Evolutionary conservation across 305 asterid genomes (phyloP).

Genomic region (Fraxinus xanthoxyloides): DNA sequence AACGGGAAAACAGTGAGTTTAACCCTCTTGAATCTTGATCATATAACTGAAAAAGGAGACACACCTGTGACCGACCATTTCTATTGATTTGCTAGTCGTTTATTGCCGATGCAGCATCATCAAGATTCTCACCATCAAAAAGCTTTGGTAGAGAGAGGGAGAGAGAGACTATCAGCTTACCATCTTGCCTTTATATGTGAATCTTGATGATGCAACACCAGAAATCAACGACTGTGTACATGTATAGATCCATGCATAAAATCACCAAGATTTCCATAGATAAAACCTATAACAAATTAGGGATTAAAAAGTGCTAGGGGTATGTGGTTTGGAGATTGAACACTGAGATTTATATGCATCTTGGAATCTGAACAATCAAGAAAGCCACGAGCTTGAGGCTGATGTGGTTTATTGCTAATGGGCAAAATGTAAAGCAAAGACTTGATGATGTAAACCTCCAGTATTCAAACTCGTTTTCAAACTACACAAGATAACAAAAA

Average conservation of each 20-base stretch:
- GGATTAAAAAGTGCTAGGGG: background rate
- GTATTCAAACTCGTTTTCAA: conserved; percentile 2
- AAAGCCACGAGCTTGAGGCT: background rate
- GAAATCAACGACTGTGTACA: conserved; percentile 49
- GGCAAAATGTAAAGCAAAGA: conserved; percentile 5
- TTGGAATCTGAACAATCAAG: background rate
- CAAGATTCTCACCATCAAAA: conserved; percentile 59
- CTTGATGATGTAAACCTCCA: conserved; percentile 4
- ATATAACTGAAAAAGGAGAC: background rate
- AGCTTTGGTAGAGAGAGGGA: conserved; percentile 4
- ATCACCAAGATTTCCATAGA: conserved; percentile 17
- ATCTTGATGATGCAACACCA: conserved; percentile 86
- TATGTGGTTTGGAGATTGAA: background rate
- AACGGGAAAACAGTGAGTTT: conserved; percentile 5
- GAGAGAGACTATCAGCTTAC: background rate
- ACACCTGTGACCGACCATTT: conserved; percentile 9
- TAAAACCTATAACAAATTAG: conserved; percentile 2
- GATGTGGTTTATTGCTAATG: conserved; percentile 13
- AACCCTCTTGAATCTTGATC: background rate
- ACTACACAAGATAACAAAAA: background rate
- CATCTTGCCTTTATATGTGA: conserved; percentile 42
- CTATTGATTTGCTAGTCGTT: background rate
- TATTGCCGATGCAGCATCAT: conserved; percentile 52
- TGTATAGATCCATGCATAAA: conserved; percentile 30
- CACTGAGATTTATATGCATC: background rate